Evolutionary conservation across 2,329 filamentous ascomycete species (phyloP).

Genomic region (Neonectria faginata): DNA sequence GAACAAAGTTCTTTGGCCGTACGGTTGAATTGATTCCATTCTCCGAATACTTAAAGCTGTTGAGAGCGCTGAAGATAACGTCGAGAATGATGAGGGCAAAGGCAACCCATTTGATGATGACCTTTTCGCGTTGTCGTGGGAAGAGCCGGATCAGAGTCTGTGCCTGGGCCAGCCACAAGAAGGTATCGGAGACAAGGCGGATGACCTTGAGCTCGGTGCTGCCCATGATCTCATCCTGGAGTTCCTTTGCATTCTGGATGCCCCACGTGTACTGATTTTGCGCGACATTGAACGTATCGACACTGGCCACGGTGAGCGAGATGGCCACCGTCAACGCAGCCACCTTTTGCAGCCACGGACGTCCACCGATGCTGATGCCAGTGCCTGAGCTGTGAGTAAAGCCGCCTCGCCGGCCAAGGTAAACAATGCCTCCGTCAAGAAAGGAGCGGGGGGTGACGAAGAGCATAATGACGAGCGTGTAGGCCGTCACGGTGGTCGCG

Average conservation of each 20-base stretch:
- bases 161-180: constrained; percentile 96
- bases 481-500: constrained; percentile 89
- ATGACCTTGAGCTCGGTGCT: constrained; percentile 90
- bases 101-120: constrained; percentile 98
- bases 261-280: constrained; percentile 83
- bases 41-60: constrained; percentile 77
- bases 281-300: constrained; percentile 88
- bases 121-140: constrained; percentile 94
- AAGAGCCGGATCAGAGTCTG: constrained; percentile 97
- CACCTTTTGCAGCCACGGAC: constrained; percentile 92
- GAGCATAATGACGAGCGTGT: constrained; percentile 92
- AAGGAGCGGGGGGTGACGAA: constrained; percentile 96
- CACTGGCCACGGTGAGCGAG: constrained; percentile 92
- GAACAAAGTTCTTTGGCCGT: constrained; percentile 81
- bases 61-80: constrained; percentile 89
- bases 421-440: constrained; percentile 85
- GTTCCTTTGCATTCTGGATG: constrained; percentile 79
- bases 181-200: constrained; percentile 93
- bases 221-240: constrained; percentile 84
- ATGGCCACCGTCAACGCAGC: constrained; percentile 80
- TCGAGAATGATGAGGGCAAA: constrained; percentile 94
- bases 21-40: constrained; percentile 65
- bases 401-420: constrained; percentile 83
- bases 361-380: constrained; percentile 86
- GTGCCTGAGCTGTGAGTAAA: constrained; percentile 86